Evolutionary conservation across 805 yeast species (phyloP).

Genomic region (Metschnikowia chrysomelidarum): DNA sequence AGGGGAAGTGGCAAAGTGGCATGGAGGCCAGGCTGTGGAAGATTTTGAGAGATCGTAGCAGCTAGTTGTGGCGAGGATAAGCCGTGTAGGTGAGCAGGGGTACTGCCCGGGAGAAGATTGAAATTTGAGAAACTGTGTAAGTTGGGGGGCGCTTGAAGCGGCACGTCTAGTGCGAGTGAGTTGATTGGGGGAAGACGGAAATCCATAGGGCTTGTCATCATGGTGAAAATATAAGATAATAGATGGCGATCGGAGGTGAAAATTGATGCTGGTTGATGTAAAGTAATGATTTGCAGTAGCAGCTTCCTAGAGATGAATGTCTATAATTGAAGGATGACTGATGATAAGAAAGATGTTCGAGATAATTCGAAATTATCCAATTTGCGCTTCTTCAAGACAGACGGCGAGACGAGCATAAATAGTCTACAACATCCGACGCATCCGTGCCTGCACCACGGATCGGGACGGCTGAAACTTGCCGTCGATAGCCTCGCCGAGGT

Average conservation of each 20-base stretch:
- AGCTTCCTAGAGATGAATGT: too few relatives aligned
- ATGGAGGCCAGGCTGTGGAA: not conserved
- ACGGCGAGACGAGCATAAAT: too few relatives aligned
- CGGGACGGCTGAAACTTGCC: constrained; percentile 16
- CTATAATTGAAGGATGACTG: too few relatives aligned
- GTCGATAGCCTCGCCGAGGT: constrained; percentile 12
- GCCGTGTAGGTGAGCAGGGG: constrained; percentile 3
- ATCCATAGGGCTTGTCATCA: too few relatives aligned
- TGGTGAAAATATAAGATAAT: too few relatives aligned
- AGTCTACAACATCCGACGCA: constrained; percentile 10
- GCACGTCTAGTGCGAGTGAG: constrained; percentile 34
- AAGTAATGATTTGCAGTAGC: too few relatives aligned
- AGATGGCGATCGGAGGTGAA: too few relatives aligned
- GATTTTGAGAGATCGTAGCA: not conserved
- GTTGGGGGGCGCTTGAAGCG: constrained; percentile 17
- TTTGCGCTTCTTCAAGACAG: too few relatives aligned
- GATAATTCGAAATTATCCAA: too few relatives aligned
- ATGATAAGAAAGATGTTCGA: too few relatives aligned
- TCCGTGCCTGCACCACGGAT: constrained; percentile 9
- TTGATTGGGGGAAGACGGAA: constrained; percentile 35
- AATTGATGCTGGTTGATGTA: too few relatives aligned
- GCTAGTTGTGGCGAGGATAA: constrained; percentile 6
- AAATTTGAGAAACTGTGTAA: not conserved
- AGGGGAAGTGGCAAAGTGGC: not conserved
- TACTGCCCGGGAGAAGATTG: not conserved